Evolutionary conservation across 192 early-diverging fungal genomes (phyloP), one percentile per base, ranked within the genome.

Genomic region (Dispira simplex): DNA sequence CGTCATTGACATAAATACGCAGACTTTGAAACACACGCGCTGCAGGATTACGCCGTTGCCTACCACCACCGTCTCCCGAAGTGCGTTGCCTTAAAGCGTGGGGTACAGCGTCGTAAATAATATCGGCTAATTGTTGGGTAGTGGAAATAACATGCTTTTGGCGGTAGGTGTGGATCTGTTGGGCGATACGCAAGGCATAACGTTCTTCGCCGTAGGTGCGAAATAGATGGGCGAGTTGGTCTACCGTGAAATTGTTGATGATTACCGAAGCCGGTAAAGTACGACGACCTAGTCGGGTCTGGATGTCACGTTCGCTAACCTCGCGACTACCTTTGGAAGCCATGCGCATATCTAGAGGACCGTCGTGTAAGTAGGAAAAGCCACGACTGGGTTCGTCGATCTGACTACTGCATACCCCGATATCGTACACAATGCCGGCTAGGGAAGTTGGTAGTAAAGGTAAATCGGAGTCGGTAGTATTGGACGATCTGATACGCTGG

Each of bases 271-370:
- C 85, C 0, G 85, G 81, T 28, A 83, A 70, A 8, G 76, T 77
- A 58, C 62, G 60, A 39, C 69, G 70, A 12, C 60, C 70, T 11
- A 20, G 25, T 14, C 45, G 64, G 12, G 70, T 66, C 60, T 46
- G 66, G 23, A 52, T 59, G 8, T 63, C 63, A 12, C 67, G 64
- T 1, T 58, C 63, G 5, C 25, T 26, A 0, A 21, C 11, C 9
- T 62, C 49, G 16, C 64, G 32, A n/a, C 55, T 26, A 3, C 77
- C 77, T 3, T 67, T 27, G 11, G 75, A 70, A 27, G 68, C 71
- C 86, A 90, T 88, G 21, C 88, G 77, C 88, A 90, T 88, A 66
- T 87, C 86, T 26, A 90, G 67, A 11, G 85, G 85, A 8, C 83
- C 84, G 46, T 86, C 82, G 9, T 66, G 67, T 20, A 77, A 68